Base-by-base conservation (phyloP, 352 stramenopile species). In the Globisporangium parvum region DNA sequence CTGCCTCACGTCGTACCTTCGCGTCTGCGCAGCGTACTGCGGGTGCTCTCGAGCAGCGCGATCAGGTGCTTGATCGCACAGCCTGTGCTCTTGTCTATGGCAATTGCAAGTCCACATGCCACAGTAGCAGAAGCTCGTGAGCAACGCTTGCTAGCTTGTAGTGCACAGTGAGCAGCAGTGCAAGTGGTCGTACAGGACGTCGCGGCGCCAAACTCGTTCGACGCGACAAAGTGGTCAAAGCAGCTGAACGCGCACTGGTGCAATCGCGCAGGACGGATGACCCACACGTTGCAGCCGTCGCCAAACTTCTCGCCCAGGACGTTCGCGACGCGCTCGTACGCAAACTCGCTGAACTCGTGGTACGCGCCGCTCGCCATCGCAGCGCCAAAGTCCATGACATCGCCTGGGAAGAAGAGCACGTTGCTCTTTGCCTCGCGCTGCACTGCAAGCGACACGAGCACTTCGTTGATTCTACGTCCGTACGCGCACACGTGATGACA, bases 381-480 rank as follows among this genome's bases (percentile, higher is more conserved):
- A 20, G 57, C 54, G 15, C 71, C 55, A 52, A 80, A 84, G 54
- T 87, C 68, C 56, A 87, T 76, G 15, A 87, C 73, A 47, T 89
- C 78, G 37, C 78, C 78, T 37, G 78, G 78, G 50, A 89, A 89
- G 59, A 82, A 85, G 14, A 89, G 63, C n/a, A 87, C 71, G 55
- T 85, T 87, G 31, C 61, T 67, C 2, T 47, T 53, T 0, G 26
- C 59, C 37, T 64, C 66, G 39, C 39, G 39, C 18, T 44, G 39
- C 12, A 65, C 53, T 2, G 71, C 46, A 23, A 60, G 39, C 15
- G 64, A 71, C 11, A 88, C 28, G 55, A 76, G 69, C 44, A 88
- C 42, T 28, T 88, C 69, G 52, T 88, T 88, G 24, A 68, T 51
- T 54, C 69, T 80, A 41, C 41, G 42, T 20, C 56, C 33, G 31